Evolutionary conservation across 2,329 filamentous ascomycete species (phyloP).

Genomic region (Verticillium longisporum): DNA sequence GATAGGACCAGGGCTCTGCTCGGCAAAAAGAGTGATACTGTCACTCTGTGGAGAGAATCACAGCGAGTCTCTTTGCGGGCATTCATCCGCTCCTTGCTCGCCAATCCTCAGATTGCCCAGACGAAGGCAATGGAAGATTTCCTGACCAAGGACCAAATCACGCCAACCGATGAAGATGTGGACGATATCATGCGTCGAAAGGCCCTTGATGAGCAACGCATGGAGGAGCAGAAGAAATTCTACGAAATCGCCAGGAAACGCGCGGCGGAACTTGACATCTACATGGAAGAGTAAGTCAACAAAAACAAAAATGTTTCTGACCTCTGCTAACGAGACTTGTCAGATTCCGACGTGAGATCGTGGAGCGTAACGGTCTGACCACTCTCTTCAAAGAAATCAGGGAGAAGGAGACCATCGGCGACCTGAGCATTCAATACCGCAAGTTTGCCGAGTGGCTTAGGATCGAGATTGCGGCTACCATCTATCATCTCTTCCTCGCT

Average conservation of each 20-base stretch:
- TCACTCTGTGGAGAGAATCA: constrained; percentile 68
- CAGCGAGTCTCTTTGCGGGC: constrained; percentile 88
- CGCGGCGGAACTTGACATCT: constrained; percentile 88
- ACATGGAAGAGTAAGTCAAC: constrained; percentile 78
- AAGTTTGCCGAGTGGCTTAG: constrained; percentile 98
- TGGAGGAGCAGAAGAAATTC: constrained; percentile 89
- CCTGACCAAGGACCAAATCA: constrained; percentile 64
- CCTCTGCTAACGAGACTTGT: neutral
- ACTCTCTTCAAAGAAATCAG: constrained; percentile 91
- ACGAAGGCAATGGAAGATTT: constrained; percentile 84
- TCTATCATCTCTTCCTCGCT: constrained; percentile 94
- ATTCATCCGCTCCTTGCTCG: constrained; percentile 78
- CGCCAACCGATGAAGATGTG: constrained; percentile 72
- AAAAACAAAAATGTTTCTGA: neutral
- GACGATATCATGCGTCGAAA: constrained; percentile 76
- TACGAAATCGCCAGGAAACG: constrained; percentile 91
- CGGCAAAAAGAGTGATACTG: constrained; percentile 16
- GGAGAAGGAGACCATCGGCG: constrained; percentile 77
- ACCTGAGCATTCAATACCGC: constrained; percentile 89
- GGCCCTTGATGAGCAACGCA: constrained; percentile 75
- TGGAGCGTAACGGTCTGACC: constrained; percentile 75
- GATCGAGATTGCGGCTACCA: constrained; percentile 92
- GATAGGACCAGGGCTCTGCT: constrained; percentile 22
- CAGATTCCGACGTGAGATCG: constrained; percentile 59
- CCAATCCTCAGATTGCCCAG: constrained; percentile 76